Percentiles rank a stretch among this genome's conserved stretches.
Conservation (phyloP, 2,329 filamentous ascomycete genomes). For the Xylaria sp. region DNA sequence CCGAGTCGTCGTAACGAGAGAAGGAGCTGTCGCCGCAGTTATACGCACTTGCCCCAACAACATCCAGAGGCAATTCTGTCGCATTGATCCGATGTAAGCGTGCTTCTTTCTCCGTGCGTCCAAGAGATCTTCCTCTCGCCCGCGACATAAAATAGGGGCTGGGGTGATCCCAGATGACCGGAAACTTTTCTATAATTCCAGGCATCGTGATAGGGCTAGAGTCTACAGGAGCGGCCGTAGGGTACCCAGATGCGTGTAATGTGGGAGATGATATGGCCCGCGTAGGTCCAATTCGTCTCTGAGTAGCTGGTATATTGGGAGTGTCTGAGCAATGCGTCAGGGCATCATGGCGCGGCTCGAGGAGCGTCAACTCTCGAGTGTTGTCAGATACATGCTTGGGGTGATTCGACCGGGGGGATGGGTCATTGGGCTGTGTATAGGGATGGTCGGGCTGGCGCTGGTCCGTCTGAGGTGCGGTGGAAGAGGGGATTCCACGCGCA, state of each 20-base stretch:
- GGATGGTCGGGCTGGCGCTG: constrained; percentile 37
- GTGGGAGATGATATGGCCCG: constrained; percentile 38
- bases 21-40: constrained; percentile 30
- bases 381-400: constrained; percentile 31
- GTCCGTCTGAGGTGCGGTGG: constrained; percentile 36
- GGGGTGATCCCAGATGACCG: constrained; percentile 44
- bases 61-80: constrained; percentile 35
- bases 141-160: constrained; percentile 42
- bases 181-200: constrained; percentile 43
- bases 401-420: constrained; percentile 28
- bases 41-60: constrained; percentile 44
- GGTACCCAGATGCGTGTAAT: constrained; percentile 13
- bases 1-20: constrained; percentile 29
- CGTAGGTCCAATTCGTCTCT: constrained; percentile 41
- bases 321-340: constrained; percentile 44
- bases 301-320: constrained; percentile 45
- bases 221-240: constrained; percentile 28
- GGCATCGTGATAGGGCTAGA: constrained; percentile 38
- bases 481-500: constrained; percentile 57
- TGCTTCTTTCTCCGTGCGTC: constrained; percentile 50
- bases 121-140: constrained; percentile 48
- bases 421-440: constrained; percentile 29
- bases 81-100: constrained; percentile 41
- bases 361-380: constrained; percentile 27
- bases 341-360: constrained; percentile 44